These are phyloP conservation scores for Candida silvicultrix DNA, from an alignment of 805 yeast species.

Conservation along the genomic window DNA sequence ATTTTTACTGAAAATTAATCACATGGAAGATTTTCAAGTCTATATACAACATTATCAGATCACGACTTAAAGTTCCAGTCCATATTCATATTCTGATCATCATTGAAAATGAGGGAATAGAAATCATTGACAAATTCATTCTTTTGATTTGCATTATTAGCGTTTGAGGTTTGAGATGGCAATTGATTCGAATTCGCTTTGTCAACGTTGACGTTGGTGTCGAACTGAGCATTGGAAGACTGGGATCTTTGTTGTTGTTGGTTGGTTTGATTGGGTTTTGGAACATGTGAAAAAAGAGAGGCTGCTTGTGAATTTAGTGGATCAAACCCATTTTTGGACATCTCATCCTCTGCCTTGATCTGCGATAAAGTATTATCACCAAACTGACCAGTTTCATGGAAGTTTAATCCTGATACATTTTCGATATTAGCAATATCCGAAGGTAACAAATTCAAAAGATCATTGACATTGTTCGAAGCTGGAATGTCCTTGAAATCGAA, in stretches of 20 bases:
- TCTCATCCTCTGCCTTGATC: neutral
- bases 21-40: no score
- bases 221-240: conserved; percentile 1
- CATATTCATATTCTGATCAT: conserved; percentile 19
- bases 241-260: neutral
- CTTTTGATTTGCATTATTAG: neutral
- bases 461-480: conserved; percentile 13
- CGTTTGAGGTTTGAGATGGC: neutral
- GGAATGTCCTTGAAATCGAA: conserved; percentile 22
- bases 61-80: neutral
- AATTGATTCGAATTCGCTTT: neutral
- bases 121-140: conserved; percentile 34
- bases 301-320: neutral
- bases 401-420: neutral
- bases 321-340: neutral
- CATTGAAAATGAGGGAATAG: conserved; percentile 40
- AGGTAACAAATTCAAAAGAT: conserved; percentile 17
- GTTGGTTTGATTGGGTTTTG: neutral
- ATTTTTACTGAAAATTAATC: no score
- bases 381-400: neutral
- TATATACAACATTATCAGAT: neutral
- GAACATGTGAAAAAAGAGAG: neutral
- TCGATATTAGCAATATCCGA: conserved; percentile 19
- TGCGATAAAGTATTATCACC: neutral
- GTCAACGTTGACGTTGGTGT: neutral